Evolutionary conservation across 1,284 basidiomycete genomes (phyloP).

Genomic region (Ustilago vetiveriae): DNA sequence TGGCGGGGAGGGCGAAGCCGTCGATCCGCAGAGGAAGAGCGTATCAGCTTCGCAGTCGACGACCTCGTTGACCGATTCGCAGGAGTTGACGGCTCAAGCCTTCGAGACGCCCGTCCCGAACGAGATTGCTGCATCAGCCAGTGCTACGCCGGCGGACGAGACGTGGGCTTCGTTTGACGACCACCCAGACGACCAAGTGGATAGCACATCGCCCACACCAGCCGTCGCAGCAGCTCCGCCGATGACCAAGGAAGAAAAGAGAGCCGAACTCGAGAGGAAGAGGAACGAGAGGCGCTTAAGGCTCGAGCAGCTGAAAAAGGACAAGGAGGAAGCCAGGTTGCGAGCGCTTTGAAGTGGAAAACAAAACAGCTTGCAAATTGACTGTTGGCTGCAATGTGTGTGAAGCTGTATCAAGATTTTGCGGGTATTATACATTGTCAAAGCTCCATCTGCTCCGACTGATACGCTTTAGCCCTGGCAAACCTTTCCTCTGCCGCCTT

Average conservation of each 20-base stretch:
- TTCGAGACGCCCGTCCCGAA: conserved; percentile 23
- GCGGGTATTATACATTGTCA: no score
- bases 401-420: background rate
- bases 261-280: conserved; percentile 54
- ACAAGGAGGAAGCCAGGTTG: conserved; percentile 44
- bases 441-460: no score
- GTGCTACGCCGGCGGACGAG: conserved; percentile 8
- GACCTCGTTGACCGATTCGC: conserved; percentile 17
- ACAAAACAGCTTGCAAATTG: background rate
- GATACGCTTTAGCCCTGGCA: conserved; percentile 19
- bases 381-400: background rate
- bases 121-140: conserved; percentile 6
- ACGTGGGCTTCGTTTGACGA: conserved; percentile 43
- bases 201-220: conserved; percentile 14
- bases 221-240: conserved; percentile 13
- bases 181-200: conserved; percentile 8
- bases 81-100: conserved; percentile 39
- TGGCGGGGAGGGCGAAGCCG: background rate
- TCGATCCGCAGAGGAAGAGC: background rate
- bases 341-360: conserved; percentile 19
- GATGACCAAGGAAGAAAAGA: conserved; percentile 57
- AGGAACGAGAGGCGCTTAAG: conserved; percentile 46
- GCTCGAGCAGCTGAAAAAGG: conserved; percentile 50
- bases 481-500: conserved; percentile 25
- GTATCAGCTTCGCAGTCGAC: conserved; percentile 5